Percentiles rank a stretch among this genome's conserved stretches.
Evolutionary conservation across 805 yeast species (phyloP).

Genomic region (Yueomyces sinensis): DNA sequence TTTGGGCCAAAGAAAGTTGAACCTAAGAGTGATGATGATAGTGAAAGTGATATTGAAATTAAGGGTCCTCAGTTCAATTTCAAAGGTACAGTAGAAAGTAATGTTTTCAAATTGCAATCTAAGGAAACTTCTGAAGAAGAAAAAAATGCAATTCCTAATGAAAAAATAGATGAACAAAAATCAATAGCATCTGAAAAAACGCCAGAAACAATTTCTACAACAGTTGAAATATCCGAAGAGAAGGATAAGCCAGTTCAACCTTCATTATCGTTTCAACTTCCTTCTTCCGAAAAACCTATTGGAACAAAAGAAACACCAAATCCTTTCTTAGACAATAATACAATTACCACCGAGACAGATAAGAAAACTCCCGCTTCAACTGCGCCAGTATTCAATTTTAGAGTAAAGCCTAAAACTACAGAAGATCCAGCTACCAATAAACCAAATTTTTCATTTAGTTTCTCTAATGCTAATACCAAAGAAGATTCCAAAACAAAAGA

Average conservation of each 20-base stretch:
- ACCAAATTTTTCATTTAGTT: neutral
- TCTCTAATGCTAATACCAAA: neutral
- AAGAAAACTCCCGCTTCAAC: too few species aligned
- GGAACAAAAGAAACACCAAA: too few species aligned
- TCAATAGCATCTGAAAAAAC: conserved; percentile 2
- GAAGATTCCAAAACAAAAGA: neutral
- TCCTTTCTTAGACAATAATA: too few species aligned
- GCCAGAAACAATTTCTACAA: neutral
- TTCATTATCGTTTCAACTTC: too few species aligned
- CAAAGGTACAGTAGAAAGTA: conserved; percentile 21
- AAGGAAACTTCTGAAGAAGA: conserved; percentile 1
- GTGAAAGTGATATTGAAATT: conserved; percentile 21
- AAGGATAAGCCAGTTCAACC: too few species aligned
- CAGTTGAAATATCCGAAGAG: too few species aligned
- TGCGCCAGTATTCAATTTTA: too few species aligned
- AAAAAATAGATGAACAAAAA: conserved; percentile 1
- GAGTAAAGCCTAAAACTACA: too few species aligned
- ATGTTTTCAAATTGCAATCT: conserved; percentile 24
- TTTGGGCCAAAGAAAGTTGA: conserved; percentile 22
- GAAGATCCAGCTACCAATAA: conserved; percentile 1
- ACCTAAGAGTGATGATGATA: conserved; percentile 11
- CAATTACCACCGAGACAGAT: too few species aligned
- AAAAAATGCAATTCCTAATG: conserved; percentile 3
- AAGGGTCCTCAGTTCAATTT: conserved; percentile 31
- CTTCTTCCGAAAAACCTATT: too few species aligned